These are phyloP conservation scores for Amaranthus tricolor DNA, from an alignment of 179 eudicot genomes.

Conservation along the genomic window DNA sequence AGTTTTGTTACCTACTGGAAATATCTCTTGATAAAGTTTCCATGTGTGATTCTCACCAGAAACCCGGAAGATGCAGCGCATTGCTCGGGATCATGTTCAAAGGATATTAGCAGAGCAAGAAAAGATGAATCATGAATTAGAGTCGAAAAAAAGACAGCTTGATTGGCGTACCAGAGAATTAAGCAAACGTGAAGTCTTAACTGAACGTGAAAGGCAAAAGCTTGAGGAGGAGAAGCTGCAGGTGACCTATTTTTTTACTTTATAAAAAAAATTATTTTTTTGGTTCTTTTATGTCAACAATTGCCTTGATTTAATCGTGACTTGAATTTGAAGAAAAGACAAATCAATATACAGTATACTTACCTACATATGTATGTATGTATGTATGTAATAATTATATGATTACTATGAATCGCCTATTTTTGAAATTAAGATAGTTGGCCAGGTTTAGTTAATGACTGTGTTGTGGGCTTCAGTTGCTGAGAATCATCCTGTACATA, in stretches of 20 bases:
- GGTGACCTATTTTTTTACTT: conserved; percentile 28
- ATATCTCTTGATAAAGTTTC: background rate
- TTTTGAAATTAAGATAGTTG: background rate
- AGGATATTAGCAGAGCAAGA: conserved; percentile 48
- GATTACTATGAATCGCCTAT: background rate
- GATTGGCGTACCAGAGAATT: conserved; percentile 47
- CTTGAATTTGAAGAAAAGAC: background rate
- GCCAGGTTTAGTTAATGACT: background rate
- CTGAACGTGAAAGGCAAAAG: conserved; percentile 52
- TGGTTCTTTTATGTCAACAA: background rate
- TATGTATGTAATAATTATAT: background rate
- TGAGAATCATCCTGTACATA: no score
- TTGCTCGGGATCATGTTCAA: conserved; percentile 40
- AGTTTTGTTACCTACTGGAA: no score
- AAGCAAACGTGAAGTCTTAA: conserved; percentile 44
- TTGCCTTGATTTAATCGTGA: background rate
- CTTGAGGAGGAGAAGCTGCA: conserved; percentile 45
- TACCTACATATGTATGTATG: no score
- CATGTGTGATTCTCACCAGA: conserved; percentile 27
- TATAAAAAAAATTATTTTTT: background rate
- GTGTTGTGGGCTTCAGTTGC: no score
- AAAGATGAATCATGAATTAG: conserved; percentile 45
- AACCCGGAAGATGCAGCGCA: conserved; percentile 50
- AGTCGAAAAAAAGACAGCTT: conserved; percentile 41
- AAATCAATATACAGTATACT: no score